Conservation (phyloP, 2,329 filamentous ascomycete species). For the Ascochyta koolunga region DNA sequence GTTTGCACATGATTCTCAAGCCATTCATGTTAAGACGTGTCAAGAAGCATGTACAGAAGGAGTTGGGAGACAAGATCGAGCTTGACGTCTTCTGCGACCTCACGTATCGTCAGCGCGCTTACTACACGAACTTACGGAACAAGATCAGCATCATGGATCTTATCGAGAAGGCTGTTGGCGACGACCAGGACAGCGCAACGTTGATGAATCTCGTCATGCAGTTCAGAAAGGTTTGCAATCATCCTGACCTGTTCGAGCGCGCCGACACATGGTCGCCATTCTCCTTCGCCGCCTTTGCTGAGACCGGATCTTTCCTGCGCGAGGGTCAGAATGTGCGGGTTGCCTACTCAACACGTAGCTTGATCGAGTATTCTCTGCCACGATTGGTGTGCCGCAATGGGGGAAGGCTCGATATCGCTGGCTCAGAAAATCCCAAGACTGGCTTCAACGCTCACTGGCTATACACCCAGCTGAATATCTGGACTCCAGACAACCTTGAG, state of each 20-base stretch:
- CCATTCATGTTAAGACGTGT: conserved; percentile 99
- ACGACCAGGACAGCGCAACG: conserved; percentile 92
- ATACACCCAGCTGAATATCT: conserved; percentile 86
- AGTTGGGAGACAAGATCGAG: conserved; percentile 98
- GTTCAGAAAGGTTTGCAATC: conserved; percentile 98
- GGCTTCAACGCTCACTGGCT: conserved; percentile 83
- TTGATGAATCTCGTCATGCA: conserved; percentile 99
- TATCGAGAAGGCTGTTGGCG: conserved; percentile 94
- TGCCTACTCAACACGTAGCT: conserved; percentile 83
- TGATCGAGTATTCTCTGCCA: conserved; percentile 85
- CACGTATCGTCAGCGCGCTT: conserved; percentile 92
- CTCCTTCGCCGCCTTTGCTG: conserved; percentile 84
- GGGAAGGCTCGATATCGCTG: conserved; percentile 76
- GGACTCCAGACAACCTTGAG: conserved; percentile 78
- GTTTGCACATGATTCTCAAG: conserved; percentile 98
- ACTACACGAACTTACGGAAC: conserved; percentile 90
- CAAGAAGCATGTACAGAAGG: conserved; percentile 99
- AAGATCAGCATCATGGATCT: conserved; percentile 99
- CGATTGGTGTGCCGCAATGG: conserved; percentile 80
- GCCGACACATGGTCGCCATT: conserved; percentile 89
- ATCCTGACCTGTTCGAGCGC: conserved; percentile 94
- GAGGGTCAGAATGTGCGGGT: conserved; percentile 82
- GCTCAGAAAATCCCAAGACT: conserved; percentile 73
- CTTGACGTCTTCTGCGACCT: conserved; percentile 95
- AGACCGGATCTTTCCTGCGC: conserved; percentile 92